A percentile compares a stretch with the other conserved stretches of the same genome.
Conservation (phyloP, 345 rosid genomes). For the Eucalyptus sp. region DNA sequence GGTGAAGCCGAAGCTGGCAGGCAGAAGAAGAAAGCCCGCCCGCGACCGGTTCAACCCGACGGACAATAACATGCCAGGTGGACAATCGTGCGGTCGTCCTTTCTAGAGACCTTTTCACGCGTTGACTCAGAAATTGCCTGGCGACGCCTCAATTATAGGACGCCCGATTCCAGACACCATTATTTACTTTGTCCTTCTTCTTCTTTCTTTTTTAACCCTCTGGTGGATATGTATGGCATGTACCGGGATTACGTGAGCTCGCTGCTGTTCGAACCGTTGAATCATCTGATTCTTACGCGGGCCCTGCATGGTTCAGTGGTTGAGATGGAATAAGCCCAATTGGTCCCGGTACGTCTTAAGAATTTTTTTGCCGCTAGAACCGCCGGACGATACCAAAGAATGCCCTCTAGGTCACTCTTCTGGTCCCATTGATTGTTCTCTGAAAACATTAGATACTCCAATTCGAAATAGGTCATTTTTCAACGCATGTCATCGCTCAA, state of each 20-base stretch:
- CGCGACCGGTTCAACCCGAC: neutral
- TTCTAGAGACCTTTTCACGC: neutral
- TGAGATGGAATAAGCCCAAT: neutral
- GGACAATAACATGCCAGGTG: neutral
- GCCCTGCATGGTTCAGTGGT: neutral
- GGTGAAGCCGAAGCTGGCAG: neutral
- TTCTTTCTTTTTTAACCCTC: neutral
- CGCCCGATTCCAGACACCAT: neutral
- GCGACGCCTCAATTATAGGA: neutral
- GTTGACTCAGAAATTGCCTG: neutral
- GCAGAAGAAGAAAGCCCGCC: neutral
- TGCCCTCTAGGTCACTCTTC: neutral
- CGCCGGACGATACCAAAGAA: neutral
- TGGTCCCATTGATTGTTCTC: neutral
- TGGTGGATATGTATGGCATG: neutral
- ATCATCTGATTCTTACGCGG: neutral
- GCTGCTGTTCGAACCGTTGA: neutral
- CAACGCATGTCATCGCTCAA: neutral
- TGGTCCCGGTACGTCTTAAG: neutral
- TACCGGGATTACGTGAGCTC: neutral
- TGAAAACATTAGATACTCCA: accelerated
- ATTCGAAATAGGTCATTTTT: neutral
- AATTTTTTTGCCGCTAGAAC: neutral
- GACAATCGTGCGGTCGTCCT: neutral
- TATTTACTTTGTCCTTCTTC: neutral